Evolutionary conservation across 352 stramenopile genomes (phyloP).

Genomic region (Phytophthora cactorum): DNA sequence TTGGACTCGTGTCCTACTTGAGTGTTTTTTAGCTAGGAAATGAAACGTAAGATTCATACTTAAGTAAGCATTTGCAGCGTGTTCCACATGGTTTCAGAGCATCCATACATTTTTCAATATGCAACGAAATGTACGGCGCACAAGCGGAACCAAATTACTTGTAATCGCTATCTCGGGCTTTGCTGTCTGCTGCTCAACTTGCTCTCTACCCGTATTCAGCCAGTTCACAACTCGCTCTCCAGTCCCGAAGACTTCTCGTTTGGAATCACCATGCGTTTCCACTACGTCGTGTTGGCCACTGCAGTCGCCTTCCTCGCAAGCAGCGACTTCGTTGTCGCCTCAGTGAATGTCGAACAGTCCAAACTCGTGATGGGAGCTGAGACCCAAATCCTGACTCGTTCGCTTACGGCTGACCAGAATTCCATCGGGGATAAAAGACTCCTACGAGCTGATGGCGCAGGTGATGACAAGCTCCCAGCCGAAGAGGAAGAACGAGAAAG

Average conservation of each 20-base stretch:
- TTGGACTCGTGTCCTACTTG: background rate
- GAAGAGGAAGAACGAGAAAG: slow-evolving; percentile 1
- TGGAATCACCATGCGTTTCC: slow-evolving; percentile 7
- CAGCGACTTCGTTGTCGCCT: slow-evolving; percentile 5
- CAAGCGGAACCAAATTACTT: background rate
- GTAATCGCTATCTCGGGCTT: slow-evolving; percentile 21
- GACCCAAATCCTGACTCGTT: slow-evolving; percentile 1
- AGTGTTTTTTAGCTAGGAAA: background rate
- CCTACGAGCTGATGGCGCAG: background rate
- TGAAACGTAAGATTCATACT: too few relatives aligned
- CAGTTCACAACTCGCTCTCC: slow-evolving; percentile 17
- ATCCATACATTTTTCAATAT: background rate
- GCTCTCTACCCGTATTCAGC: slow-evolving; percentile 3
- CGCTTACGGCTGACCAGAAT: slow-evolving; percentile 2
- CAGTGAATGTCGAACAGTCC: background rate
- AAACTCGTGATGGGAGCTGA: slow-evolving; percentile 6
- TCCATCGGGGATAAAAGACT: background rate
- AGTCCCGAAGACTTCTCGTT: background rate
- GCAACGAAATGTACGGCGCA: too few relatives aligned
- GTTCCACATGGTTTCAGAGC: slow-evolving; percentile 7
- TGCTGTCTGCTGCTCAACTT: slow-evolving; percentile 7
- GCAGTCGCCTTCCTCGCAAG: slow-evolving; percentile 6
- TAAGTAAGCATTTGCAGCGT: background rate
- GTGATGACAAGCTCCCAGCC: background rate
- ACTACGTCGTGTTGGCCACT: slow-evolving; percentile 6